Evolutionary conservation across 78 protist species (phyloP), one percentile per base, ranked within the genome.

Genomic region (Polysphondylium violaceum): DNA sequence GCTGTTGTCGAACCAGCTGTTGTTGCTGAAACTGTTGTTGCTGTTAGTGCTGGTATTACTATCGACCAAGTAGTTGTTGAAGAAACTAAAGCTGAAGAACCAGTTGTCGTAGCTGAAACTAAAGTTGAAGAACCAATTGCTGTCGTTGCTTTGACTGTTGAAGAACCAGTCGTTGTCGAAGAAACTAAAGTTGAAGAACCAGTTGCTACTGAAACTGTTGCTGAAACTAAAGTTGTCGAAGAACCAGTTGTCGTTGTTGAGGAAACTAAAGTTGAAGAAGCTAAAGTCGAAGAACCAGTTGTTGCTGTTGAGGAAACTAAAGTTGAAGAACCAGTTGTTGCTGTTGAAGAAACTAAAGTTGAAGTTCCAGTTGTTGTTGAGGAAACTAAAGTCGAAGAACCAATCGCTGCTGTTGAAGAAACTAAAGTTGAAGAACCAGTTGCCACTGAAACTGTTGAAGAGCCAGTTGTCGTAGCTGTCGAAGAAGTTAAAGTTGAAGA

Each of bases 71-170:
- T 40, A 38, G 55, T 21, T 38, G 27, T 3, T 3, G 72, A 64
- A 64, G 47, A 64, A 64, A 29, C 72, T 6, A 64, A 29, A 29
- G 72, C 12, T 1, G 72, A 61, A 61, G 71, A 75, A 16, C 67
- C 68, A 60, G 53, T 38, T 14, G 33, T 33, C 6, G 85, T 44
- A 36, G 85, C 29, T 8, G 85, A 75, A 59, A 60, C 14, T n/a
- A 41, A 75, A 47, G 59, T 16, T 33, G 72, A 74, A 55, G 79
- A 73, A 73, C 33, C 33, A n/a, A n/a, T n/a, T n/a, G n/a, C n/a
- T n/a, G n/a, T n/a, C n/a, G n/a, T n/a, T n/a, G n/a, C n/a, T n/a
- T n/a, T n/a, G n/a, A n/a, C n/a, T 31, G 36, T 61, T 9, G 79
- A 47, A 50, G 79, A 53, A 53, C 8, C 65, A 71, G 17, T 27